These are phyloP conservation scores for Fonsecaea multimorphosa DNA, from an alignment of 2,329 filamentous ascomycete species.

Conservation along the genomic window DNA sequence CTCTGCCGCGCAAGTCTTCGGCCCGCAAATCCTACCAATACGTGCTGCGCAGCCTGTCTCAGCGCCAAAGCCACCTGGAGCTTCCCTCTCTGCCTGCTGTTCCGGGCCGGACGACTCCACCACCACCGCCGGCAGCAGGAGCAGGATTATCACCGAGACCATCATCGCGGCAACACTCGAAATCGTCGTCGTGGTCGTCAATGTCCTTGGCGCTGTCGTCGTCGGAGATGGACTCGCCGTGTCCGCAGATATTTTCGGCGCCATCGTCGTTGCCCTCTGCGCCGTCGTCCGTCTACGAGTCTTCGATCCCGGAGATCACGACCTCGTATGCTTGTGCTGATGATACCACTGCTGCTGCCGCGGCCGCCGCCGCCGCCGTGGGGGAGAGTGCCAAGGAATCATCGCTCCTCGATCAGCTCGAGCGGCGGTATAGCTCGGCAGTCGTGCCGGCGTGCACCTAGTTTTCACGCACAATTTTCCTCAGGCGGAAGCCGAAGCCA, in stretches of 20 bases:
- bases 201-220: background rate
- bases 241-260: background rate
- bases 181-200: background rate
- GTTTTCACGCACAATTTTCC: too few relatives aligned
- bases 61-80: background rate
- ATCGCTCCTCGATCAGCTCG: background rate
- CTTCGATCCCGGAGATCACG: background rate
- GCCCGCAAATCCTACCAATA: background rate
- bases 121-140: background rate
- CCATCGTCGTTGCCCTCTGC: background rate
- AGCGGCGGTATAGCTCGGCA: background rate
- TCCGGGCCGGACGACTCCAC: background rate
- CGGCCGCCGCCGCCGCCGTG: background rate
- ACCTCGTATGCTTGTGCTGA: background rate
- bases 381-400: too few relatives aligned
- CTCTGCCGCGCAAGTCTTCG: conserved; percentile 9
- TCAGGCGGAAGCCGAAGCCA: too few relatives aligned
- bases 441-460: background rate
- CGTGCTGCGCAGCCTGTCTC: background rate
- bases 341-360: background rate
- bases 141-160: background rate
- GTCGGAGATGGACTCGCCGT: background rate
- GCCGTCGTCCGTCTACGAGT: background rate
- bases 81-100: background rate
- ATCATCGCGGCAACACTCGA: background rate